Base-by-base conservation (phyloP, 768 basidiomycete genomes). In the Lanmaoa rubissima region DNA sequence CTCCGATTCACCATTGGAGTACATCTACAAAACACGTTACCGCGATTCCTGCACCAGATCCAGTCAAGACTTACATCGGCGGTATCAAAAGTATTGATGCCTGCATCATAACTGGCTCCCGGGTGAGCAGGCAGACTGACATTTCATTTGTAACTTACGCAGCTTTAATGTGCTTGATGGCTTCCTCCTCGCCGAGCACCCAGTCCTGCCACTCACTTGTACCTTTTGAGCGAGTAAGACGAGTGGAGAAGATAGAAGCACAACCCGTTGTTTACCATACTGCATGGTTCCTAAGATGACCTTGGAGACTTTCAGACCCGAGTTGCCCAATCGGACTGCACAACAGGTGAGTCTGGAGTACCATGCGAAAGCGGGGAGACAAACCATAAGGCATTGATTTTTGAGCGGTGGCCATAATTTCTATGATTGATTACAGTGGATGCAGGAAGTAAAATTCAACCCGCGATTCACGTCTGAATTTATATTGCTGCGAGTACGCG, bases 381-480 rank as follows among this genome's bases (percentile, higher is more conserved):
- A 17, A 46, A 62, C 61, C 61, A 45, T 62, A 62, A 24, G 60
- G 55, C 60, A 62, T 62, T 24, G 55, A 54, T 36, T 36, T 54
- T 42, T 58, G 60, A 16, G 44, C 10, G 32, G 42, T 3, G 11
- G 51, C 17, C 60, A 61, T 62, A 28, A 28, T 4, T 34, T 44
- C 26, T 57, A 46, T 31, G 24, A 19, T 5, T 26, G 49, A 24
- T 31, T 34, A n/a, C 16, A 24, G 43, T 32, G 6, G 13, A 43
- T 38, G n/a, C 11, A 8, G 13, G 19, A 14, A 46, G 28, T 9
- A 19, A 32, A 35, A 13, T 43, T 47, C 13, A 3, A 31, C 12
- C 26, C 35, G 39, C n/a, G 31, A 28, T 19, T 32, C 31, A 19
- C 21, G 41, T 36, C 32, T 42, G 51, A 28, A 46, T 54, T 51